Base-by-base conservation (phyloP, 129 eudicot genomes). In the Logfia minima region DNA sequence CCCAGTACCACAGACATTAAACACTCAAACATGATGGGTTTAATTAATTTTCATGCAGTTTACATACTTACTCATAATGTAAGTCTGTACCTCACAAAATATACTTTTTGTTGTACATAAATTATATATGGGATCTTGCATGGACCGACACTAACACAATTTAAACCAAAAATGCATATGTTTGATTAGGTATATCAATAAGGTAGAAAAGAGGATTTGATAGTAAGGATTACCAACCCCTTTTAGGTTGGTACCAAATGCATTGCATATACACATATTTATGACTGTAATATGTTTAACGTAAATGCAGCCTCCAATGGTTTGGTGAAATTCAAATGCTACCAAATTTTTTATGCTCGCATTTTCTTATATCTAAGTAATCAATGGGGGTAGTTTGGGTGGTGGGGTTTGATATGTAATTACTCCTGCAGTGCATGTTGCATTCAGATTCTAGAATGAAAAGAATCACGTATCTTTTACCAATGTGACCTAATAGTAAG, bases 261-360 rank as follows among this genome's bases (percentile, higher is more conserved):
- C 64, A 58, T 58, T 58, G 64, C 28, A 58, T 58, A 58, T 58
- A 58, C 24, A 19, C 64, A 58, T 58, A 24, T 61, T 2, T 24
- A 61, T 24, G 32, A 13, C 29, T 8, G 29, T 22, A 37, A 37
- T 24, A 24, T 24, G 29, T 63, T 26, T 1, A 58, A 18, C 43
- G 69, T 65, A 65, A 65, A 65, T 65, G 69, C 69, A 65, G 69
- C 69, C 69, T 5, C 69, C 69, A 29, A 17, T 29, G 69, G 69
- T 28, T 65, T 65, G 69, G 69, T 65, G 69, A 29, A 29, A 17
- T 65, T 29, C 69, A 65, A 65, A 65, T 65, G 69, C 69, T 65
- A 65, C 69, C 69, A 65, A 31, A 65, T 16, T 65, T 65, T 65
- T 10, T 29, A 24, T 65, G 69, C 43, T 65, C 69, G 19, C n/a